Base-by-base conservation (phyloP, 495 filamentous ascomycete genomes). In the Aspergillus diversus region DNA sequence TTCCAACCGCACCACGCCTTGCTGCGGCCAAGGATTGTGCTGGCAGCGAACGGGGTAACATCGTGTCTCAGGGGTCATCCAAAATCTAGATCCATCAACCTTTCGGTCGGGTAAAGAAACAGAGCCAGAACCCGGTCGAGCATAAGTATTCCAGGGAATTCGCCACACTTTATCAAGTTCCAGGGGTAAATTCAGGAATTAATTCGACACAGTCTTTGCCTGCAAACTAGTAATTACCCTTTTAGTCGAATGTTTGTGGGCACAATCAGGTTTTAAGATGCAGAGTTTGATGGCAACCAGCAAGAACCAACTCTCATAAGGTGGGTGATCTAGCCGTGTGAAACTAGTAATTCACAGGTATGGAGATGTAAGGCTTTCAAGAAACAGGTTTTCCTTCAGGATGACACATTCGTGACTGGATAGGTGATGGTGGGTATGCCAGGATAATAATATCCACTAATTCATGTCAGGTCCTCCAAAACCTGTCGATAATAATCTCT, bases 371-470 rank as follows among this genome's bases (percentile, higher is more conserved):
- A 54, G 27, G 13, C 27, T 34, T 54, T 34, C 51, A 54, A 54
- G 51, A 54, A 54, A 54, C 51, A 54, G 27, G 51, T 54, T 54
- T 54, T 54, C 27, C 33, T 33, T 54, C 33, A 16, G 9, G 31
- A 13, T 54, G 51, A 54, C 51, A 54, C 33, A 33, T 54, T 54
- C 13, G 27, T n/a, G 13, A 34, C 32, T 34, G 33, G 47, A 50
- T 13, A 50, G 21, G 4, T 4, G 47, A 2, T 27, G 47, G 21
- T 17, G 47, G 47, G 21, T 27, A 27, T 50, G 39, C 47, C 51
- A 13, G 51, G 32, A 7, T 16, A 5, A 34, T 54, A 12, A 33
- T 13, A 54, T 54, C 51, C 51, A 54, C 31, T 15, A 54, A 54
- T 54, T 54, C 31, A 34, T 34, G 51, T 7, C 21, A 33, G 12